phyloP scores from a whole-genome alignment of 148 eudicot genomes.

The Persicaria maculosa region DNA sequence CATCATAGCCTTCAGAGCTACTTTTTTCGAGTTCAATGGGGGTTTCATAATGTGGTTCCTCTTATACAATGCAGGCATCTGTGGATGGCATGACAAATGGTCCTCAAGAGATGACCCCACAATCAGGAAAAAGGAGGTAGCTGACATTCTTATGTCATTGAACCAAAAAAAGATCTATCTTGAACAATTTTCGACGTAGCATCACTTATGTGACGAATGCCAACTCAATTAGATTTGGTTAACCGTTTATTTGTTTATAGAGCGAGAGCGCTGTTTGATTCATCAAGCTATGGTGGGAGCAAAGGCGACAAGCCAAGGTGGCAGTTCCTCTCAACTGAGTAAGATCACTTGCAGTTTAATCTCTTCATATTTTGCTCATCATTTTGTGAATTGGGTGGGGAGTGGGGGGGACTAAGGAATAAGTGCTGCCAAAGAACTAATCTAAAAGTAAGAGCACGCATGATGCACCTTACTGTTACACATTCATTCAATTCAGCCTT shows the following conservation, averaged over 20 bases:
- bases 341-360: slow-evolving; percentile 3
- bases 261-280: slow-evolving; percentile 14
- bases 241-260: neutral
- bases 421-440: slow-evolving; percentile 1
- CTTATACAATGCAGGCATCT: slow-evolving; percentile 12
- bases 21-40: neutral
- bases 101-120: slow-evolving; percentile 11
- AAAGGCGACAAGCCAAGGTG: neutral
- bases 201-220: too few relatives aligned
- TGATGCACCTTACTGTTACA: neutral
- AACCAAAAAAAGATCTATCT: neutral
- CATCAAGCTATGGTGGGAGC: slow-evolving; percentile 7
- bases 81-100: neutral
- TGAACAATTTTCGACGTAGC: neutral
- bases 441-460: neutral
- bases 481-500: neutral
- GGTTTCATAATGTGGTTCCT: neutral
- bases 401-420: neutral
- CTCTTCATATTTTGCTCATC: neutral
- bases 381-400: neutral
- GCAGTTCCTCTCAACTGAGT: slow-evolving; percentile 14
- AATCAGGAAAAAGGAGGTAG: slow-evolving; percentile 14
- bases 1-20: neutral
- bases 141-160: neutral
- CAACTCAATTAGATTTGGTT: too few relatives aligned